Evolutionary conservation across 495 filamentous ascomycete genomes (phyloP).

Genomic region (Amniculicola lignicola): DNA sequence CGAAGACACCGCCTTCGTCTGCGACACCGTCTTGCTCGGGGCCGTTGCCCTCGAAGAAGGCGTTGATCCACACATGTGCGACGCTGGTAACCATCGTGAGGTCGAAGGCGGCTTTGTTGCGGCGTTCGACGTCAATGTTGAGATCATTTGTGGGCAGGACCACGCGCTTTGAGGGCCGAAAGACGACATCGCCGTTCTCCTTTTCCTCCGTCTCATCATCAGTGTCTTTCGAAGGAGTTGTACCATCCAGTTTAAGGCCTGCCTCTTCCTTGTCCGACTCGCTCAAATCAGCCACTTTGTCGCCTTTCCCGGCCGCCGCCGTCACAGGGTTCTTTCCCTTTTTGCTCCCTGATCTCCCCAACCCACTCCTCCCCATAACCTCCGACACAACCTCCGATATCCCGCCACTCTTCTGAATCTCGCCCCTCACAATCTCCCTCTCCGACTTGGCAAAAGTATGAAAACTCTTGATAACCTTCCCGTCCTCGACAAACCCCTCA

Average conservation of each 20-base stretch:
- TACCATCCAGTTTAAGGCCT: constrained; percentile 10
- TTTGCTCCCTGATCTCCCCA: constrained; percentile 24
- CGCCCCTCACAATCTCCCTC: constrained; percentile 58
- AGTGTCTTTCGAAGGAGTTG: constrained; percentile 4
- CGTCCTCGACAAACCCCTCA: constrained; percentile 82
- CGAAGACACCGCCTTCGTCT: constrained; percentile 56
- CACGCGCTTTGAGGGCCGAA: constrained; percentile 65
- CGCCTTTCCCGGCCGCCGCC: constrained; percentile 1
- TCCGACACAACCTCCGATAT: constrained; percentile 53
- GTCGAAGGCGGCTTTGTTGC: constrained; percentile 71
- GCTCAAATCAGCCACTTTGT: not conserved
- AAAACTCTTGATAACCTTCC: constrained; percentile 77
- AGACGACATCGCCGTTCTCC: constrained; percentile 58
- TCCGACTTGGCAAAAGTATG: constrained; percentile 77
- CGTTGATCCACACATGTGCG: constrained; percentile 95
- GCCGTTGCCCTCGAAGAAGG: constrained; percentile 82
- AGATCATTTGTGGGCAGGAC: constrained; percentile 76
- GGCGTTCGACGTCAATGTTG: constrained; percentile 83
- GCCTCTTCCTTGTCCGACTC: not conserved
- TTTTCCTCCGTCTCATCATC: constrained; percentile 1
- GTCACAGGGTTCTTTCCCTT: constrained; percentile 27
- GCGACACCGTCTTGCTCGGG: constrained; percentile 60
- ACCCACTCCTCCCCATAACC: constrained; percentile 33
- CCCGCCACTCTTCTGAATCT: constrained; percentile 43
- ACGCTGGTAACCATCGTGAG: constrained; percentile 88